Evolutionary conservation across 2,329 filamentous ascomycete species (phyloP).

Genomic region (Macroventuria anomochaeta): DNA sequence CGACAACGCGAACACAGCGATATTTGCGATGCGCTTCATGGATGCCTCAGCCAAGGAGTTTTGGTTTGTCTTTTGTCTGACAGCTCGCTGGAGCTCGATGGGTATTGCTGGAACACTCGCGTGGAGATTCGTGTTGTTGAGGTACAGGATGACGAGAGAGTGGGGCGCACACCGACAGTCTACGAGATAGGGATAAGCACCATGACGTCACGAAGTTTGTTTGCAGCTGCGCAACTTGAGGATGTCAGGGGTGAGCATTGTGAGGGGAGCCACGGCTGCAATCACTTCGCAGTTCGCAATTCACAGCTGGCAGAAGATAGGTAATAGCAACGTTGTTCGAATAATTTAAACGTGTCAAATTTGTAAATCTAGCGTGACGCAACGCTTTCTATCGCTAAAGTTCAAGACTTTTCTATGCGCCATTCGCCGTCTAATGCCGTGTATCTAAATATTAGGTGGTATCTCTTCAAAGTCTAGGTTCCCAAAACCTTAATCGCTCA

Average conservation of each 20-base stretch:
- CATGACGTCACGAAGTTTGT: constrained; percentile 11
- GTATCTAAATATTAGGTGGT: constrained; percentile 18
- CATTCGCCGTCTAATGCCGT: constrained; percentile 15
- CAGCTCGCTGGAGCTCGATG: not conserved
- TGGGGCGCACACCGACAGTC: constrained; percentile 5
- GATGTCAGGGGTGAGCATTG: no score
- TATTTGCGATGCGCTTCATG: constrained; percentile 14
- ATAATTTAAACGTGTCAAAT: constrained; percentile 3
- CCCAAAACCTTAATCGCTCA: constrained; percentile 13
- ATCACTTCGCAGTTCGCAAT: not conserved
- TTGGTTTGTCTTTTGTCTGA: constrained; percentile 17
- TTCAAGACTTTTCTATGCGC: constrained; percentile 17
- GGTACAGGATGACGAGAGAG: constrained; percentile 12
- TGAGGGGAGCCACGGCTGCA: no score
- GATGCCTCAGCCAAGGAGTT: constrained; percentile 17
- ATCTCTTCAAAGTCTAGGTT: constrained; percentile 15
- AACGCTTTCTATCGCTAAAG: constrained; percentile 20
- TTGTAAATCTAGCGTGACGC: constrained; percentile 14
- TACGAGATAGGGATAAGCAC: constrained; percentile 9
- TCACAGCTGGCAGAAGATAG: not conserved
- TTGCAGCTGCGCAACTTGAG: not conserved
- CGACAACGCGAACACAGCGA: constrained; percentile 4
- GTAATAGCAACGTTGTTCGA: not conserved
- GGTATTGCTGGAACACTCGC: not conserved
- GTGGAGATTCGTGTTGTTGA: constrained; percentile 10